Evolutionary conservation across 768 basidiomycete genomes (phyloP), one percentile per base, ranked within the genome.

Genomic region (Podaxis sp.): DNA sequence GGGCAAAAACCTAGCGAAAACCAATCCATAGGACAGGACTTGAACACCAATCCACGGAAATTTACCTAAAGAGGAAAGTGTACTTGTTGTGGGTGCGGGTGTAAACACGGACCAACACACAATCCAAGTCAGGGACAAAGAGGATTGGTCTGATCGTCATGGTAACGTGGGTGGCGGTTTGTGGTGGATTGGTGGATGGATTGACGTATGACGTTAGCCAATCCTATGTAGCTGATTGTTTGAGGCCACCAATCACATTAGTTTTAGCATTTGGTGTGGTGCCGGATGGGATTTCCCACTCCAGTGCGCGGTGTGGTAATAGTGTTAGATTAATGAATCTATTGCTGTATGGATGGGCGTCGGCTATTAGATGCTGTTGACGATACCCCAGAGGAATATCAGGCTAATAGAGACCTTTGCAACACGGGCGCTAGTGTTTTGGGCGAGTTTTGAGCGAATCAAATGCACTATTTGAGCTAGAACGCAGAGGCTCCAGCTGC

Each of bases 71-170:
- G 11, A 17, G 55, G 57, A 3, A 37, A 12, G 17, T 47, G 5
- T 5, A 19, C 29, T 29, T 7, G 47, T 19, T 58, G 29, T 58
- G 57, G 46, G 47, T 19, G 47, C 33, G 3, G n/a, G 57, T 36
- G 24, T 24, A 58, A 58, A 58, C 19, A 58, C n/a, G 47, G 29
- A 40, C 25, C 57, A 58, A 36, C 37, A 22, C 6, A 55, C 54
- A n/a, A 55, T 38, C 19, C 54, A 19, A 9, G 6, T 19, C 19
- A 55, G 54, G 37, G 19, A 38, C 37, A 38, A 38, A 22, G 15
- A 11, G 5, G 38, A 55, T 55, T 55, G 38, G 36, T 12, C 2
- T 50, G 54, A 11, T 55, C n/a, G 37, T 11, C 37, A 55, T 38
- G 37, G 38, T 24, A 55, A 55, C 54, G 19, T 46, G 43, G 5